Percentiles rank a stretch among this genome's conserved stretches.
phyloP scores from a whole-genome alignment of 208 protist species.

The Trypanosoma brucei region DNA sequence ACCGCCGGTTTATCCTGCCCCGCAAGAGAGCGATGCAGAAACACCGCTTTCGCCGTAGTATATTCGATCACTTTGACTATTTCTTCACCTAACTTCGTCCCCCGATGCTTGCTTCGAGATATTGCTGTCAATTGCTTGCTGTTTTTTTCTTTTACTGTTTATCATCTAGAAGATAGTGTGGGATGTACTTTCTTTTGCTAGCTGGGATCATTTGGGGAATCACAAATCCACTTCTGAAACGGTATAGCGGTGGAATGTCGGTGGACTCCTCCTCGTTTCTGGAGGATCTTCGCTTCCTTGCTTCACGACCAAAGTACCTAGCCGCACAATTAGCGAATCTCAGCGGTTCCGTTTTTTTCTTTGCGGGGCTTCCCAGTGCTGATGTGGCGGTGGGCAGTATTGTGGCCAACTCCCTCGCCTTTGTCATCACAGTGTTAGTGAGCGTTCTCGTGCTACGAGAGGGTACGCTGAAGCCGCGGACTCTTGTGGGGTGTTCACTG shows the following conservation, averaged over 20 bases:
- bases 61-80: too few relatives aligned
- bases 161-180: background rate
- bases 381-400: constrained; percentile 81
- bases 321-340: constrained; percentile 61
- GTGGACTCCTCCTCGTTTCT: constrained; percentile 37
- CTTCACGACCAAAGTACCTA: constrained; percentile 68
- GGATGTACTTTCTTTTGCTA: constrained; percentile 63
- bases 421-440: constrained; percentile 75
- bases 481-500: constrained; percentile 40
- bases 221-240: constrained; percentile 83
- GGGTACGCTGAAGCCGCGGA: constrained; percentile 36
- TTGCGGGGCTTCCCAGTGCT: constrained; percentile 63
- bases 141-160: constrained; percentile 20
- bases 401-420: constrained; percentile 76
- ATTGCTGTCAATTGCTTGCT: constrained; percentile 4
- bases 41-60: too few relatives aligned
- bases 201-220: constrained; percentile 78
- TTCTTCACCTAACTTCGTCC: too few relatives aligned
- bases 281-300: constrained; percentile 61
- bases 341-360: constrained; percentile 70
- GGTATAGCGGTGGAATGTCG: constrained; percentile 66
- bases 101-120: too few relatives aligned
- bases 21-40: too few relatives aligned
- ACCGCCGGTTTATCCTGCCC: too few relatives aligned
- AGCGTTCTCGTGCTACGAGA: constrained; percentile 70